Evolutionary conservation across 1,284 basidiomycete species (phyloP).

Genomic region (Ganoderma leucocontextum): DNA sequence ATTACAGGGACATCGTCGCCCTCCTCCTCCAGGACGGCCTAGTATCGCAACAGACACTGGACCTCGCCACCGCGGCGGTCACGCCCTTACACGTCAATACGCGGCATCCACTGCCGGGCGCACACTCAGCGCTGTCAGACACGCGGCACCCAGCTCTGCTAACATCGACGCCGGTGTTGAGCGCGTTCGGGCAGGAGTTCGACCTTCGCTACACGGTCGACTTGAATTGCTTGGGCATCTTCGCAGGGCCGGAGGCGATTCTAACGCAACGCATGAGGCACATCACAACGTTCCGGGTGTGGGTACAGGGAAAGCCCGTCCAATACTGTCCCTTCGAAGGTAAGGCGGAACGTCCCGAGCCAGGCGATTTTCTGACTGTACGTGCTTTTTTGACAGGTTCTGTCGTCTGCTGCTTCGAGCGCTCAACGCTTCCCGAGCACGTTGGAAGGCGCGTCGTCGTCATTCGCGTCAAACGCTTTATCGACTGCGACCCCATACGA

Average conservation of each 20-base stretch:
- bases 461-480: background rate
- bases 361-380: background rate
- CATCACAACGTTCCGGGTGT: background rate
- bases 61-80: background rate
- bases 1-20: background rate
- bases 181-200: constrained; percentile 3
- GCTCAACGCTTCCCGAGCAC: background rate
- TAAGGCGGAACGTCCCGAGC: background rate
- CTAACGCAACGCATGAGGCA: background rate
- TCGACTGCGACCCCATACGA: background rate
- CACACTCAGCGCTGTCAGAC: background rate
- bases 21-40: background rate
- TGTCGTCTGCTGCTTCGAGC: background rate
- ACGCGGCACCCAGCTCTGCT: background rate
- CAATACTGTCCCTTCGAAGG: background rate
- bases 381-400: background rate
- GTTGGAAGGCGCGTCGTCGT: background rate
- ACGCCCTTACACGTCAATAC: background rate
- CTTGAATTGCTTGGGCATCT: background rate
- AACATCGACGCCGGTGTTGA: background rate
- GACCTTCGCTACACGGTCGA: too few relatives aligned
- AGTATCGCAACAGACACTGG: background rate
- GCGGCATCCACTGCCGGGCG: too few relatives aligned
- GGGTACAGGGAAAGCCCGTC: background rate
- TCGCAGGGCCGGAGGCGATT: background rate